Conservation (phyloP, 2,329 filamentous ascomycete genomes). For the Orbilia oligospora region DNA sequence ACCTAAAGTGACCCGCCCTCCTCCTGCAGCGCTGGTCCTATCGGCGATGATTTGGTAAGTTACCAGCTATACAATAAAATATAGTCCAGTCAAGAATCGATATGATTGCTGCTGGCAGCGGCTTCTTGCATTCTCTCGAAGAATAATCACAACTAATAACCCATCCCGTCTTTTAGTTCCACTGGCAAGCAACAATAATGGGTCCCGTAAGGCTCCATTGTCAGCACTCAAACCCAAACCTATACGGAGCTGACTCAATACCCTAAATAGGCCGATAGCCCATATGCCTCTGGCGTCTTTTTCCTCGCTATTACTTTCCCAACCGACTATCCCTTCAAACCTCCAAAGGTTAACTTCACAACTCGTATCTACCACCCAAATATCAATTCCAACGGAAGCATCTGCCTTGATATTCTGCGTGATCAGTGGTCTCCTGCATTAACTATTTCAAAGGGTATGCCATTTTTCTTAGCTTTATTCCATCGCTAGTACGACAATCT, state of each 20-base stretch:
- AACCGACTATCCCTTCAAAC: slow-evolving; percentile 99
- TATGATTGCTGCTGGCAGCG: background rate
- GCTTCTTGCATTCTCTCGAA: background rate
- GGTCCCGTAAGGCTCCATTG: slow-evolving; percentile 78
- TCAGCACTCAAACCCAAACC: background rate
- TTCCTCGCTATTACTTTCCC: slow-evolving; percentile 99
- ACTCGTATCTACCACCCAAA: slow-evolving; percentile 99
- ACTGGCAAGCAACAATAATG: slow-evolving; percentile 99
- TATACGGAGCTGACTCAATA: slow-evolving; percentile 64
- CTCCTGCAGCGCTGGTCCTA: slow-evolving; percentile 96
- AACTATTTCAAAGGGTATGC: slow-evolving; percentile 95
- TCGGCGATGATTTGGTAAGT: slow-evolving; percentile 97
- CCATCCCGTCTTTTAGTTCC: slow-evolving; percentile 77
- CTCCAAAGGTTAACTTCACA: slow-evolving; percentile 99
- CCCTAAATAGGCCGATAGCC: slow-evolving; percentile 83
- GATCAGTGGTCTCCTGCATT: slow-evolving; percentile 99
- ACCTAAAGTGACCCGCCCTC: slow-evolving; percentile 89
- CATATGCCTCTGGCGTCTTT: slow-evolving; percentile 98
- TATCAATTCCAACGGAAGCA: slow-evolving; percentile 99
- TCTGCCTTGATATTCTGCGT: slow-evolving; percentile 97
- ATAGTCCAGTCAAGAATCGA: background rate
- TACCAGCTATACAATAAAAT: background rate
- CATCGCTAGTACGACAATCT: slow-evolving; percentile 19
- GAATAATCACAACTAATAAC: slow-evolving; percentile 63
- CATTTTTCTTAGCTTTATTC: slow-evolving; percentile 24